Percentiles rank a stretch among this genome's conserved stretches.
These are phyloP conservation scores for Lactarius sanguifluus DNA, from an alignment of 768 basidiomycete genomes.

Conservation along the genomic window DNA sequence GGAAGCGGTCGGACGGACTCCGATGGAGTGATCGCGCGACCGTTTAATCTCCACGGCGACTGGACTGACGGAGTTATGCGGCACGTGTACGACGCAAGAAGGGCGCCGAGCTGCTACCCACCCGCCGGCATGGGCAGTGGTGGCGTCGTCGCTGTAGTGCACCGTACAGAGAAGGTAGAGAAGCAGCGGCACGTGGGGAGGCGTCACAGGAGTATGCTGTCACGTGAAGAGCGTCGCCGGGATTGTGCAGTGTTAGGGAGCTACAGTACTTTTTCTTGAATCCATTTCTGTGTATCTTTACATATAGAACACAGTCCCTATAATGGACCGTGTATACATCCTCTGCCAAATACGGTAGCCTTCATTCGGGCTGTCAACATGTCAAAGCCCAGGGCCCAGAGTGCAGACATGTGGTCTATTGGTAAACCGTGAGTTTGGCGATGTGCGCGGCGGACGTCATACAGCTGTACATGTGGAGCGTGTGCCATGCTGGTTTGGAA, in stretches of 20 bases:
- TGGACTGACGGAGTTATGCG: not conserved
- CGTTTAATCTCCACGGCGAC: not conserved
- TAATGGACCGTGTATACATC: not conserved
- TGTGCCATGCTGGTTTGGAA: not conserved
- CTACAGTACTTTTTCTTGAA: not conserved
- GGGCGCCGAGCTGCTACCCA: not conserved
- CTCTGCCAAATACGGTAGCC: no score
- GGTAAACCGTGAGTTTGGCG: not conserved
- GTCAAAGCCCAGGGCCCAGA: not conserved
- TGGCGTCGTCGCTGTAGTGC: not conserved
- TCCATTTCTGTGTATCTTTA: no score
- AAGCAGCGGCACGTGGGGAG: not conserved
- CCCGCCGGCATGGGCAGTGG: not conserved
- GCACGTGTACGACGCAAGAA: not conserved
- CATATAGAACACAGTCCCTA: no score
- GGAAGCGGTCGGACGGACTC: no score
- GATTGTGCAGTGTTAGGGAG: not conserved
- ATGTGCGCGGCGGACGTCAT: not conserved
- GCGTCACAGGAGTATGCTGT: not conserved
- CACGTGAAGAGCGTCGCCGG: not conserved
- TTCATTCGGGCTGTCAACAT: not conserved
- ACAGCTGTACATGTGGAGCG: not conserved
- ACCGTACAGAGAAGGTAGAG: no score
- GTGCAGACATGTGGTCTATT: not conserved
- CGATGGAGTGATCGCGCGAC: not conserved